Base-by-base conservation (phyloP, 148 eudicot species). In the Pouteria glomerata region DNA sequence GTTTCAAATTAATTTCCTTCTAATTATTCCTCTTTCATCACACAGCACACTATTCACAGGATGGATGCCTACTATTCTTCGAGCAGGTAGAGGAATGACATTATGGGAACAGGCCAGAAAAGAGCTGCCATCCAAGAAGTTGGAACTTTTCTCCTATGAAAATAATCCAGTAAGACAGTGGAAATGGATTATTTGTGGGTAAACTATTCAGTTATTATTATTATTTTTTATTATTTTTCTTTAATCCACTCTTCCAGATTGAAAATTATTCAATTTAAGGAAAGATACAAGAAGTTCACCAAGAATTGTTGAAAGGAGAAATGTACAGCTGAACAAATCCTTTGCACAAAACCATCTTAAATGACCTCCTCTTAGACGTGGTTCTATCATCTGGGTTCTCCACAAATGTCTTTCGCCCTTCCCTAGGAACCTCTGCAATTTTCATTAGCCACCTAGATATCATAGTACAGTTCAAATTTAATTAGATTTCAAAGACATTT, bases 71-170 rank as follows among this genome's bases (percentile, higher is more conserved):
- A 86, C 89, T 50, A 64, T 86, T 73, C 83, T 86, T 62, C 81
- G 89, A 77, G 87, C 85, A 37, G 89, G 89, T 35, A 83, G 87
- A 77, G 89, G 87, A 52, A 81, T 86, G 89, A 68, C 89, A 47
- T 70, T 86, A n/a, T 86, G 89, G 89, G 82, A 74, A n/a, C 81
- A 79, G 24, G 80, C 85, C 27, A 73, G 1, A 13, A 64, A 29
- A 18, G 82, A 86, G 24, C 58, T 81, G 15, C 89, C 87, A 51
- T 63, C 79, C 1, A 66, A 53, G 63, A 86, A 78, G 66, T 67
- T 86, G 76, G 83, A 83, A 63, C 87, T 83, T 39, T 86, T 86
- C 73, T 81, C 89, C 31, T 83, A 75, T 45, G 89, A 86, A 77
- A 86, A 86, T 59, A 86, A 83, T 73, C 85, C 85, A 11, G 89